A percentile compares a stretch with the other conserved stretches of the same genome.
phyloP scores from a whole-genome alignment of 2,329 filamentous ascomycete genomes.

The Sclerotinia minor region DNA sequence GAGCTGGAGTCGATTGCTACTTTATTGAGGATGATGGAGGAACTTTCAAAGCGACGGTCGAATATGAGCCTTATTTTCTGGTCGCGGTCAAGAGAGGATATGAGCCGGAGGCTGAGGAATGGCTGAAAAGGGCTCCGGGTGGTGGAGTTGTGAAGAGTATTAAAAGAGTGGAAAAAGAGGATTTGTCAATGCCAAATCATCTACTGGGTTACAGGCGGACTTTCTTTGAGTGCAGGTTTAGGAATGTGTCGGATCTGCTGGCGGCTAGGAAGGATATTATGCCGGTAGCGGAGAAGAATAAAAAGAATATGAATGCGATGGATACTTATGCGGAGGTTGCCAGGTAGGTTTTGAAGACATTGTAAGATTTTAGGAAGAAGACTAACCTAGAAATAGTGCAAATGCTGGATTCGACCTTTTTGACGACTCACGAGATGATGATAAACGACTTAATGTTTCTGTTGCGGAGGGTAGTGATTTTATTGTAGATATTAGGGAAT shows the following conservation, averaged over 20 bases:
- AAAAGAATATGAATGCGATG: conserved; percentile 93
- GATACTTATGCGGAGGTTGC: conserved; percentile 97
- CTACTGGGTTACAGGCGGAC: conserved; percentile 85
- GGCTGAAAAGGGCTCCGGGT: conserved; percentile 74
- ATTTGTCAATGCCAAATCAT: conserved; percentile 93
- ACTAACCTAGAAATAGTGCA: conserved; percentile 50
- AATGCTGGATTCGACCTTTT: conserved; percentile 91
- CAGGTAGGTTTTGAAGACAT: conserved; percentile 56
- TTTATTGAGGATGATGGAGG: conserved; percentile 86
- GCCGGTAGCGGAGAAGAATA: conserved; percentile 94
- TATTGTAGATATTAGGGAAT: conserved; percentile 98
- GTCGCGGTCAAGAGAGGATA: conserved; percentile 84
- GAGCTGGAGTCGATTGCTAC: conserved; percentile 92
- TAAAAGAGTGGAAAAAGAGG: conserved; percentile 82
- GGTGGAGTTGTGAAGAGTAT: conserved; percentile 82
- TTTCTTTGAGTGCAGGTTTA: conserved; percentile 83
- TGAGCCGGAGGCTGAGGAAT: conserved; percentile 95
- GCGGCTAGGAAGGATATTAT: conserved; percentile 80
- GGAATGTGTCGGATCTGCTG: conserved; percentile 83
- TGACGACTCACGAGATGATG: conserved; percentile 80
- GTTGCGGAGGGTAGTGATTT: conserved; percentile 92
- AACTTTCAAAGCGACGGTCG: conserved; percentile 91
- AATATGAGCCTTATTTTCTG: conserved; percentile 96
- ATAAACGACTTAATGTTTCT: conserved; percentile 72
- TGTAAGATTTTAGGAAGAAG: background rate